These are phyloP conservation scores for Pseudocercospora fijiensis DNA, from an alignment of 2,329 filamentous ascomycete genomes.

Conservation along the genomic window DNA sequence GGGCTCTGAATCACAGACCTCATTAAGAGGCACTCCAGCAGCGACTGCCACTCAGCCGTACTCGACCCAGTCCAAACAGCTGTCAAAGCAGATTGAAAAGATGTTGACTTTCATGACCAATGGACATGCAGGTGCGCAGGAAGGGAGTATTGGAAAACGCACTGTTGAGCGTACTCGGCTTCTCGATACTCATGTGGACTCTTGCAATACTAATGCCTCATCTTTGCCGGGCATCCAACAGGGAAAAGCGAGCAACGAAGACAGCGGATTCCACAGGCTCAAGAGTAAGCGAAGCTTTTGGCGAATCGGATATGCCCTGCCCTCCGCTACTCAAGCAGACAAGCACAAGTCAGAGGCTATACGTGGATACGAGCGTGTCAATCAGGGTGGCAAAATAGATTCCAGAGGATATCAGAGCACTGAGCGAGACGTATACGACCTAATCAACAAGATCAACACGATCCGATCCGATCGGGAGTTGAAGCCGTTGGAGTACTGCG, in stretches of 20 bases:
- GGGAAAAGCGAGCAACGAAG: not conserved
- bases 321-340: not conserved
- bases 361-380: not conserved
- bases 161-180: not conserved
- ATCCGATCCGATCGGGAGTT: constrained; percentile 5
- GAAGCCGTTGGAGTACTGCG: constrained; percentile 1
- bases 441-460: constrained; percentile 12
- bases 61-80: constrained; percentile 9
- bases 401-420: not conserved
- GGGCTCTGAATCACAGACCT: not conserved
- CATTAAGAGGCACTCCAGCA: not conserved
- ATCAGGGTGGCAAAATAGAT: not conserved
- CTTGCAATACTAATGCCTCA: not conserved
- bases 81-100: constrained; percentile 8
- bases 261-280: not conserved
- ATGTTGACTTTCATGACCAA: constrained; percentile 8
- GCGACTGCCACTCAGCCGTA: not conserved
- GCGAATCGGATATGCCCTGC: not conserved
- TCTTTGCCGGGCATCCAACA: not conserved
- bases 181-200: not conserved
- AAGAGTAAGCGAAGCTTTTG: not conserved
- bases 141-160: constrained; percentile 1
- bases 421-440: constrained; percentile 12
- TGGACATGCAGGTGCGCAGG: not conserved
- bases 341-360: not conserved